Base-by-base conservation (phyloP, 495 filamentous ascomycete genomes). In the Collariella sp. region DNA sequence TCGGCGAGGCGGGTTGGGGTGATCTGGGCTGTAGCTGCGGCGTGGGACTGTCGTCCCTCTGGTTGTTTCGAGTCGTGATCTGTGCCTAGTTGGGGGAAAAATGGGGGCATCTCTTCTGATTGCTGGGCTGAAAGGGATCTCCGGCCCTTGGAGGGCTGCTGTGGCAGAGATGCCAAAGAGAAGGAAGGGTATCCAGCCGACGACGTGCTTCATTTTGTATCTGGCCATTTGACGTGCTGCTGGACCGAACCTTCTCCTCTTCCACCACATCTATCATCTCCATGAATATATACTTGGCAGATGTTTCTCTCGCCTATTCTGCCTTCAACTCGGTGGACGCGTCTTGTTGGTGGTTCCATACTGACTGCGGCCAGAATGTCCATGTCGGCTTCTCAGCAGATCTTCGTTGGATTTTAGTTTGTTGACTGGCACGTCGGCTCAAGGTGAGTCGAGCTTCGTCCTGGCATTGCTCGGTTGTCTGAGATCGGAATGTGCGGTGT, bases 311-410 rank as follows among this genome's bases (percentile, higher is more conserved):
- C 5, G 11, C 16, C 18, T 26, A 24, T 43, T 10, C 18, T 38
- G n/a, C 19, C 51, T 22, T 19, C 39, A 22, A 33, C 19, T 31
- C 36, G 29, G 12, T 18, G 3, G 5, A 19, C 19, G 39, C 7
- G 19, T 22, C n/a, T 3, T 20, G 6, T 44, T 31, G 16, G 39
- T 7, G 31, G 9, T 7, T 42, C 45, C n/a, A 33, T 22, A 46
- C 54, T 43, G 18, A 12, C 46, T 13, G n/a, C 23, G 18, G 39
- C 29, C 38, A 49, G 55, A 52, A 57, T 57, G 44, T 20, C 42
- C 33, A 18, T 38, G 35, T 7, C 26, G 19, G 39, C 33, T 12
- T 20, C 18, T 20, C 24, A 29, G 49, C 33, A 22, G 55, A 52
- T 43, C 11, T 2, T 34, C 19, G 44, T 23, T 10, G 13, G 20